Evolutionary conservation across 768 basidiomycete species (phyloP).

Genomic region (Lactifluus echinatus): DNA sequence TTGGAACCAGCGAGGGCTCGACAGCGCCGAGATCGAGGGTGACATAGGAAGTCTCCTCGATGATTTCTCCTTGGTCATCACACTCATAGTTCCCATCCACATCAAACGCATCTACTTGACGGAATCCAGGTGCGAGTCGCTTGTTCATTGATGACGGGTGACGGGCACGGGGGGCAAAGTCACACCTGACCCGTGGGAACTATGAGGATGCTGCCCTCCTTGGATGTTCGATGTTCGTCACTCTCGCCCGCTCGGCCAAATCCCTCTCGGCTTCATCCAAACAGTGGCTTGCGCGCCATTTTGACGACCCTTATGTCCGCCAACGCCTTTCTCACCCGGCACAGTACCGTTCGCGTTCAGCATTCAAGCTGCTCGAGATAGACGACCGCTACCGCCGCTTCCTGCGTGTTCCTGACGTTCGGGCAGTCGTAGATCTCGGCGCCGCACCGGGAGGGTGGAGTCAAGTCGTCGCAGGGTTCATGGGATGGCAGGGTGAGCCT

Average conservation of each 20-base stretch:
- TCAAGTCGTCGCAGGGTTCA: slow-evolving; percentile 62
- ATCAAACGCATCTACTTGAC: slow-evolving; percentile 58
- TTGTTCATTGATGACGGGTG: too few species aligned
- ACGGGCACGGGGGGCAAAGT: too few species aligned
- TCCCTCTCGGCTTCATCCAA: slow-evolving; percentile 32
- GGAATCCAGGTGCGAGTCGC: slow-evolving; percentile 48
- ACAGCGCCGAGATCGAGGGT: slow-evolving; percentile 65
- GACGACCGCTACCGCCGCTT: slow-evolving; percentile 48
- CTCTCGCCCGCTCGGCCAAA: slow-evolving; percentile 2
- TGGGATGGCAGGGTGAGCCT: slow-evolving; percentile 40
- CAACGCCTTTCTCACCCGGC: slow-evolving; percentile 36
- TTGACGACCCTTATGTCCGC: slow-evolving; percentile 62
- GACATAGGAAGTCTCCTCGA: slow-evolving; percentile 55
- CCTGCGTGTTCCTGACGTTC: slow-evolving; percentile 42
- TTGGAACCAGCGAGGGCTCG: slow-evolving; percentile 69
- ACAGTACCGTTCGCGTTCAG: slow-evolving; percentile 74
- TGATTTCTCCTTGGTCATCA: slow-evolving; percentile 27
- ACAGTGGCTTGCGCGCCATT: slow-evolving; percentile 64
- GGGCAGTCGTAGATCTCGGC: slow-evolving; percentile 75
- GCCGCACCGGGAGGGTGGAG: slow-evolving; percentile 94
- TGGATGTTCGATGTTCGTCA: slow-evolving; percentile 10
- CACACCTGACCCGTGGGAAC: background rate
- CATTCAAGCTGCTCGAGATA: slow-evolving; percentile 87
- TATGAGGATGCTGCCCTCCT: background rate
- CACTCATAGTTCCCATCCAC: slow-evolving; percentile 59